These are phyloP conservation scores for Stemphylium lycopersici DNA, from an alignment of 2,329 filamentous ascomycete genomes.

Conservation along the genomic window DNA sequence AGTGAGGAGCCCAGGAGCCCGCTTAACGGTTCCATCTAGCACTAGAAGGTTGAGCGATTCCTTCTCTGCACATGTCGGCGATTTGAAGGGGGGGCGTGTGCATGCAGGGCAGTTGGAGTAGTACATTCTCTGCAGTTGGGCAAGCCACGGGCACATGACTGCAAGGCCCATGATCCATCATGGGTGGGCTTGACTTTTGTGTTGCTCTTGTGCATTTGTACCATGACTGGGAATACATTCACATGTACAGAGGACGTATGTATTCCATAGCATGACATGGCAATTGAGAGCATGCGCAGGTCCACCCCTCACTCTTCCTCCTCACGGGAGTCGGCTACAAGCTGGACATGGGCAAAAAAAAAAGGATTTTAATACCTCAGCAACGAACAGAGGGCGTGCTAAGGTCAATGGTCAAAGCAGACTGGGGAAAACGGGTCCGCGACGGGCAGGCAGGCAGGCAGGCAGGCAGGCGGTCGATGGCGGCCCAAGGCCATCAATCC, in stretches of 20 bases:
- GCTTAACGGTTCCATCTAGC: slow-evolving; percentile 7
- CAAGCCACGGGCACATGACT: too few species aligned
- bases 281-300: slow-evolving; percentile 10
- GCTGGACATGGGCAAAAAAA: not conserved
- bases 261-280: not conserved
- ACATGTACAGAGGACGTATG: not conserved
- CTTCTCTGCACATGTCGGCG: not conserved
- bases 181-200: too few species aligned
- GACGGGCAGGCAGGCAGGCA: slow-evolving; percentile 1
- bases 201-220: too few species aligned
- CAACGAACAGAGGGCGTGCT: too few species aligned
- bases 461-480: slow-evolving; percentile 9
- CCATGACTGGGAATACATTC: not conserved
- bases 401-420: too few species aligned
- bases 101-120: not conserved
- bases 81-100: not conserved
- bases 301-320: not conserved
- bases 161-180: too few species aligned
- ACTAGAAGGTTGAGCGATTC: slow-evolving; percentile 8
- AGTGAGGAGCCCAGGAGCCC: not conserved
- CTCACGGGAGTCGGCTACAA: not conserved
- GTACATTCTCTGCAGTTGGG: too few species aligned
- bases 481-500: slow-evolving; percentile 15
- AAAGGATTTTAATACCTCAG: not conserved
- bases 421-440: slow-evolving; percentile 3